These are phyloP conservation scores for Coprinopsis marcescibilis DNA, from an alignment of 768 basidiomycete species.

Conservation along the genomic window DNA sequence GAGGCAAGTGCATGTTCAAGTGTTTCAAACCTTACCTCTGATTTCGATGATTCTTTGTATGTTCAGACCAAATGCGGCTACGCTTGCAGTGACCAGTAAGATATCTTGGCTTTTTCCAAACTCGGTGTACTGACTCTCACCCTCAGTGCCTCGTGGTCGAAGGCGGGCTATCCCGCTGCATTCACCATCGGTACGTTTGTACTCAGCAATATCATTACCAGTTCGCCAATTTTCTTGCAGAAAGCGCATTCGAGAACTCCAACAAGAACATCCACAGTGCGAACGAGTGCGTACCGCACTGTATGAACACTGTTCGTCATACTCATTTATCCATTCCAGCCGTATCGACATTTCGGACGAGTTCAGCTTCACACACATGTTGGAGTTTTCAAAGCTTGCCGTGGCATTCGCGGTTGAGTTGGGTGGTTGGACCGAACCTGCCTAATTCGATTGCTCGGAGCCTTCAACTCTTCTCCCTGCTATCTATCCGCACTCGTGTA, in stretches of 20 bases:
- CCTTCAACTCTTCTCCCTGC: not conserved
- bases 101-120: conserved; percentile 23
- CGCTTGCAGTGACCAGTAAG: conserved; percentile 89
- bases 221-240: conserved; percentile 23
- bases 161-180: conserved; percentile 78
- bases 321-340: conserved; percentile 31
- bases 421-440: conserved; percentile 40
- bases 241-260: conserved; percentile 69
- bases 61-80: conserved; percentile 83
- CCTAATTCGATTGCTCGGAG: conserved; percentile 11
- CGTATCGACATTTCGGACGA: conserved; percentile 82
- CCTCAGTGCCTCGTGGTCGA: conserved; percentile 69
- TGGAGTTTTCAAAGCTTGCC: conserved; percentile 82
- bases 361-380: conserved; percentile 88
- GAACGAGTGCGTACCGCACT: conserved; percentile 59
- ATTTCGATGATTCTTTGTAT: conserved; percentile 12
- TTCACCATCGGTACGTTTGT: conserved; percentile 70
- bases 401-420: conserved; percentile 77
- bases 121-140: conserved; percentile 22
- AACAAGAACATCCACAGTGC: conserved; percentile 81
- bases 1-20: conserved; percentile 30
- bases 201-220: conserved; percentile 12
- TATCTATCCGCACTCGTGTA: conserved; percentile 5
- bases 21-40: conserved; percentile 8
- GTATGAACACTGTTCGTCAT: conserved; percentile 7